Percentiles rank a stretch among this genome's conserved stretches.
phyloP scores from a whole-genome alignment of 225 moss, liverwort and hornwort genomes.

The Straminergon stramineum region DNA sequence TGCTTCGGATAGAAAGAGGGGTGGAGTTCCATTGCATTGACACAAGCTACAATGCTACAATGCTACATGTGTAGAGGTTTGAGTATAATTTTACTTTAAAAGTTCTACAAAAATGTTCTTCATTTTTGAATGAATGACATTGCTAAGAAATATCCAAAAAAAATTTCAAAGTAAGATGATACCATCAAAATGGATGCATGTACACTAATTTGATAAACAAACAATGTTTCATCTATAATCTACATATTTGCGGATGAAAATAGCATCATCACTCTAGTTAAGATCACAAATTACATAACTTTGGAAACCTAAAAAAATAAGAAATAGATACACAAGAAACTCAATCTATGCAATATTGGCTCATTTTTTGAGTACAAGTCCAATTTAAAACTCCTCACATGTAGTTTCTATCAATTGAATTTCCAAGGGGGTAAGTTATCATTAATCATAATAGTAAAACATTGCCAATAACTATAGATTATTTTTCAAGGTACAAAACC shows the following conservation, averaged over 20 bases:
- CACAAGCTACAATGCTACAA: no score
- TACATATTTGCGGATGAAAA: neutral
- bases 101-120: neutral
- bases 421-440: no score
- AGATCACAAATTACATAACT: neutral
- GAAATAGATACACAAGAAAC: fast-evolving
- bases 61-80: neutral
- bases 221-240: neutral
- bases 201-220: neutral
- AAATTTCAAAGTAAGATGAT: neutral
- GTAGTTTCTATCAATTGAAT: neutral
- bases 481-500: neutral
- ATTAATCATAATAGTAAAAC: no score
- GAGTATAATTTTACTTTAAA: neutral
- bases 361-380: fast-evolving
- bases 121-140: neutral
- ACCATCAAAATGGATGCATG: neutral
- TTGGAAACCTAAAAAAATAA: neutral
- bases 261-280: neutral
- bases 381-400: no score
- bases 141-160: neutral
- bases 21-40: neutral
- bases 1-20: neutral
- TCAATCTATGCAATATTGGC: neutral
- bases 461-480: fast-evolving